These are phyloP conservation scores for Colletotrichum kahawae DNA, from an alignment of 2,329 filamentous ascomycete species.

Conservation along the genomic window DNA sequence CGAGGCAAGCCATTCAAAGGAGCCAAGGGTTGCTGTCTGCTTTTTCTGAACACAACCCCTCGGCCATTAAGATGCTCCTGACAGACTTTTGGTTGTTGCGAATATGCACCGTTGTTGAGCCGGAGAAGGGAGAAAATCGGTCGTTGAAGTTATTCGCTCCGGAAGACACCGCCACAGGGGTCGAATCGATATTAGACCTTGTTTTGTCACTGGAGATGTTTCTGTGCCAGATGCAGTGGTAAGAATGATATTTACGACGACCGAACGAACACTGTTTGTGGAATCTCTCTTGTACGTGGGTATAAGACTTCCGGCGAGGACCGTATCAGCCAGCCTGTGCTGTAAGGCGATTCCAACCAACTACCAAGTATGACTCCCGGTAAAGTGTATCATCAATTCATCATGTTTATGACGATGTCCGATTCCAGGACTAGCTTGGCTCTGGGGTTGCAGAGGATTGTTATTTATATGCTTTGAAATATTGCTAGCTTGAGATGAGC, in stretches of 20 bases:
- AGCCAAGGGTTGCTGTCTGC: not conserved
- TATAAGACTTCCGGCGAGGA: not conserved
- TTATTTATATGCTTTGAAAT: not conserved
- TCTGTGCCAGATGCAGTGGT: not conserved
- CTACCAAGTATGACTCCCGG: not conserved
- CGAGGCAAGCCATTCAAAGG: not conserved
- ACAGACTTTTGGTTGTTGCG: not conserved
- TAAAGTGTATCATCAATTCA: constrained; percentile 3
- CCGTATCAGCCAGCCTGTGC: not conserved
- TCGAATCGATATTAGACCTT: too few species aligned
- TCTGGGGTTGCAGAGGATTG: not conserved
- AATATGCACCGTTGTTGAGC: accelerated
- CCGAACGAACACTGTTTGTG: not conserved
- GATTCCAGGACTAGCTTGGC: not conserved
- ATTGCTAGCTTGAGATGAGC: not conserved
- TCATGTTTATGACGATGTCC: not conserved
- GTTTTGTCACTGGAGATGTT: not conserved
- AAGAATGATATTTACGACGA: accelerated
- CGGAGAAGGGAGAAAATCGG: not conserved
- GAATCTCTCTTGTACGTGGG: not conserved
- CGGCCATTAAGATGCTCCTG: not conserved
- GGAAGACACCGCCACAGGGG: not conserved
- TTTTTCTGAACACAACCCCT: not conserved
- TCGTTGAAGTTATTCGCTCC: not conserved
- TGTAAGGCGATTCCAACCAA: not conserved